Evolutionary conservation across 768 basidiomycete species (phyloP), one percentile per base, ranked within the genome.

Genomic region (Trametes coccinea): DNA sequence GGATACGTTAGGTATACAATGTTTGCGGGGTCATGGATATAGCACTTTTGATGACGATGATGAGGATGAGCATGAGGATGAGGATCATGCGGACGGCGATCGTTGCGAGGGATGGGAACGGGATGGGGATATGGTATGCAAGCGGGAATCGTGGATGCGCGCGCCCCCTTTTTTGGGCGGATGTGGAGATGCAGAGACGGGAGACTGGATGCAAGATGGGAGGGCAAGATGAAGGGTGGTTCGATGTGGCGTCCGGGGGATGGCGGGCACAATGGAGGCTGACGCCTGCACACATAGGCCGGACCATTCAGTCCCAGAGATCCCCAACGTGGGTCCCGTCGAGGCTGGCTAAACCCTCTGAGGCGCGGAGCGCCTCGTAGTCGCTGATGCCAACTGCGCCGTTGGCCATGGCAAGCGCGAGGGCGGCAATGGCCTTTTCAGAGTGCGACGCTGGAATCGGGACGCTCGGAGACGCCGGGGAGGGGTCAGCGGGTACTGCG

Each of bases 381-480:
- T 88, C 86, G 54, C 78, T 79, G 41, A 88, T 69, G 30, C 84
- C 79, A 5, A 82, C 85, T 9, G 85, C 85, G 44, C 86, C 87
- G 61, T 82, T 87, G 11, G 86, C 86, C 74, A 88, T 79, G 16
- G 84, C 85, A 2, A 88, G 72, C 34, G 76, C 78, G 33, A 87
- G 77, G 16, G 83, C 84, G 16, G 84, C 84, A 52, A 87, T 77
- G 14, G 82, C 83, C 67, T 84, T 86, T 65, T 87, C 85, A 17
- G 83, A 75, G 39, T 76, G 78, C 46, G 83, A 79, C 10, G 83
- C 71, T 17, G 75, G 63, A n/a, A 69, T 60, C 8, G 65, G 69
- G 30, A 67, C 55, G 50, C 44, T 53, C 14, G 45, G 41, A 57
- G 55, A 50, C 40, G 62, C 53, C 17, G 34, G 16, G 5, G 39